phyloP scores from a whole-genome alignment of 2,329 filamentous ascomycete species.

The Trichoderma sp. region DNA sequence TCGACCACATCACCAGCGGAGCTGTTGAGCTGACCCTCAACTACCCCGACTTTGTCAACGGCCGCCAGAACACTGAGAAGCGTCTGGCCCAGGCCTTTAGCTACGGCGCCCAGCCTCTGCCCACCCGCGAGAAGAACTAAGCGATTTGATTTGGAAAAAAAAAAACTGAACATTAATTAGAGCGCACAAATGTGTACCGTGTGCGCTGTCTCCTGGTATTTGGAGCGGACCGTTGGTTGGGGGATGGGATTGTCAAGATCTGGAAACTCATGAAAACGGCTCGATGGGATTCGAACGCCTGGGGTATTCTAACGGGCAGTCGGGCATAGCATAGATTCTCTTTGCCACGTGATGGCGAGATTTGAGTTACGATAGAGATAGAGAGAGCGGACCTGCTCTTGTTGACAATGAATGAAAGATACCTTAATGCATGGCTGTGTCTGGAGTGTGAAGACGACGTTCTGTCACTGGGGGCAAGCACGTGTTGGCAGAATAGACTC shows the following conservation, averaged over 20 bases:
- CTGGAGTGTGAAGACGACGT: no score
- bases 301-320: slow-evolving; percentile 24
- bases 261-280: slow-evolving; percentile 32
- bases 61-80: slow-evolving; percentile 60
- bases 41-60: slow-evolving; percentile 95
- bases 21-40: slow-evolving; percentile 91
- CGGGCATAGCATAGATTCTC: slow-evolving; percentile 26
- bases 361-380: slow-evolving; percentile 24
- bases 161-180: slow-evolving; percentile 17
- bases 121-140: slow-evolving; percentile 35
- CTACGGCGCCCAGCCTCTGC: slow-evolving; percentile 38
- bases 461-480: no score
- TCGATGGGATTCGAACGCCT: slow-evolving; percentile 20
- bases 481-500: no score
- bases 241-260: slow-evolving; percentile 34
- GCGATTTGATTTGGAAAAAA: neutral
- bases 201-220: slow-evolving; percentile 35
- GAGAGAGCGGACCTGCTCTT: slow-evolving; percentile 19
- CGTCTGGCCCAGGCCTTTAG: slow-evolving; percentile 51
- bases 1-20: slow-evolving; percentile 85
- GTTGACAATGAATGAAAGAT: slow-evolving; percentile 11
- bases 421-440: no score
- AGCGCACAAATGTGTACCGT: slow-evolving; percentile 28
- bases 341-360: slow-evolving; percentile 11
- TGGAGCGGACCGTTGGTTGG: slow-evolving; percentile 32